A percentile compares a stretch with the other conserved stretches of the same genome.
Evolutionary conservation across 2,329 filamentous ascomycete species (phyloP).

Genomic region (Nannizzia gypsea): DNA sequence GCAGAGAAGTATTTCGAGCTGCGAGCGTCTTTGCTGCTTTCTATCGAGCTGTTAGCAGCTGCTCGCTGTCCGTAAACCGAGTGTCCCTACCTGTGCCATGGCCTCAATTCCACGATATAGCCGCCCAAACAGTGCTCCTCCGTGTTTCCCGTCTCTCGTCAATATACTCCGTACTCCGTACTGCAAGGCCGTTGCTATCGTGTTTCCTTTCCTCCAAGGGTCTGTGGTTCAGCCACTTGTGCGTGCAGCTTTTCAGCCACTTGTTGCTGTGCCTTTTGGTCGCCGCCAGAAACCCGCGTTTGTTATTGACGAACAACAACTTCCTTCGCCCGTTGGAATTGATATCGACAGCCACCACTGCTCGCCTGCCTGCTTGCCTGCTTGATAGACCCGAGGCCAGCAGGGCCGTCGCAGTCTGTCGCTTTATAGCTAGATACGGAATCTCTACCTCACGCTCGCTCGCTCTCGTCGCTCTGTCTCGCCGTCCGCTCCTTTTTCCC

Average conservation of each 20-base stretch:
- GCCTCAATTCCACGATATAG: neutral
- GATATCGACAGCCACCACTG: neutral
- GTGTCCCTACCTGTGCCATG: neutral
- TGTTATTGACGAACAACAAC: neutral
- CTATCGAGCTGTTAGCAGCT: constrained; percentile 18
- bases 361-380: neutral
- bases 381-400: neutral
- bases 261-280: too few species aligned
- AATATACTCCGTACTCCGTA: too few species aligned
- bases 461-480: neutral
- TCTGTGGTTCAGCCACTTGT: neutral
- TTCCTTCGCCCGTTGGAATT: too few species aligned
- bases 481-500: neutral
- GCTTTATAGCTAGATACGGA: neutral
- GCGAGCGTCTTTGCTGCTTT: constrained; percentile 52
- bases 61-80: neutral
- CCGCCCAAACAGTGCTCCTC: too few species aligned
- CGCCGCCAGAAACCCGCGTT: constrained; percentile 1
- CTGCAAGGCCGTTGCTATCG: neutral
- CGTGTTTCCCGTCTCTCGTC: neutral
- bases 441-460: neutral
- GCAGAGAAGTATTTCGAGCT: constrained; percentile 61
- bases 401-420: neutral
- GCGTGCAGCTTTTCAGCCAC: neutral
- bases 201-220: neutral